A percentile compares a stretch with the other conserved stretches of the same genome.
Evolutionary conservation across 1,284 basidiomycete species (phyloP).

Genomic region (Coniophora puteana): DNA sequence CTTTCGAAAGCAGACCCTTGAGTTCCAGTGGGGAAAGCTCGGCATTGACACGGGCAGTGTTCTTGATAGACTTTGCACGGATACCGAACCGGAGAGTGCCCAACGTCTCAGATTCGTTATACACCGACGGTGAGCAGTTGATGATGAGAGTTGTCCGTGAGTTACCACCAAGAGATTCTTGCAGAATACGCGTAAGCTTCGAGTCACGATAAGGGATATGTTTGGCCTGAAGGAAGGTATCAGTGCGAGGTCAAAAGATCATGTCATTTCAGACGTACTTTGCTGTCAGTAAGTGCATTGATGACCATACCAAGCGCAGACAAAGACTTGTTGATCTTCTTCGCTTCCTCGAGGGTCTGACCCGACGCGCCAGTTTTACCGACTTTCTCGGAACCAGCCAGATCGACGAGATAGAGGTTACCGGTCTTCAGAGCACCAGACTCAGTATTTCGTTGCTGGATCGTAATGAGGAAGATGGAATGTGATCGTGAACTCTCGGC

Average conservation of each 20-base stretch:
- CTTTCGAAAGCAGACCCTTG: constrained; percentile 89
- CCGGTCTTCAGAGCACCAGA: constrained; percentile 95
- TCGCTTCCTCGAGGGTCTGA: constrained; percentile 98
- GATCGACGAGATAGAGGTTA: constrained; percentile 96
- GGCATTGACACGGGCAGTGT: constrained; percentile 97
- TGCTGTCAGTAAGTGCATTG: constrained; percentile 95
- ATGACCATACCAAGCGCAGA: constrained; percentile 99
- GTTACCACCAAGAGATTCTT: constrained; percentile 99
- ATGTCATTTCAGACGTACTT: constrained; percentile 49
- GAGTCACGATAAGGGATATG: constrained; percentile 99
- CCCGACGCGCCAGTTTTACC: constrained; percentile 99
- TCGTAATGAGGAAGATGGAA: constrained; percentile 98
- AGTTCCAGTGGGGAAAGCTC: constrained; percentile 97
- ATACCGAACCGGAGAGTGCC: constrained; percentile 98
- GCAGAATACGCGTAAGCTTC: constrained; percentile 97
- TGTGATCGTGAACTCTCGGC: constrained; percentile 99
- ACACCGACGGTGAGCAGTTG: constrained; percentile 97
- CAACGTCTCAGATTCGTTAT: constrained; percentile 97
- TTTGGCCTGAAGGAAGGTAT: constrained; percentile 63
- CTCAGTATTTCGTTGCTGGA: constrained; percentile 95
- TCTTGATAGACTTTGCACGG: constrained; percentile 99
- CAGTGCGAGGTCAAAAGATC: constrained; percentile 5
- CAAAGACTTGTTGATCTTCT: constrained; percentile 99
- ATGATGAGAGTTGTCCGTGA: constrained; percentile 98
- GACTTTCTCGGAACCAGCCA: constrained; percentile 99